Conservation (phyloP, 495 filamentous ascomycete genomes). For the Pyronema domesticum region DNA sequence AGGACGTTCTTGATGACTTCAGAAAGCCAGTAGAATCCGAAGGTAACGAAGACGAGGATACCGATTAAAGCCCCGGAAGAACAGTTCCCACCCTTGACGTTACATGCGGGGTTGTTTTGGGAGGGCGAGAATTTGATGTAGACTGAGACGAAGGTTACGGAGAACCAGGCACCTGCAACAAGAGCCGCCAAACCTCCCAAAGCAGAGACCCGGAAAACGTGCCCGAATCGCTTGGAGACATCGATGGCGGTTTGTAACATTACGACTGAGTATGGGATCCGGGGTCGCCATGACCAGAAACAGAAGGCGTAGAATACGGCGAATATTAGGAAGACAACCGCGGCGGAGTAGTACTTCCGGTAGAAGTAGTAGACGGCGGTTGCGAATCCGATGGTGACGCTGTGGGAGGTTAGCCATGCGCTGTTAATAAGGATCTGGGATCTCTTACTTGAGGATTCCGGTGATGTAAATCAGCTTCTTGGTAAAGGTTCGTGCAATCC, state of each 20-base stretch:
- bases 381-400: constrained; percentile 44
- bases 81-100: constrained; percentile 44
- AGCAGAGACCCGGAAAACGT: constrained; percentile 71
- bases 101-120: constrained; percentile 49
- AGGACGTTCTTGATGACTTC: constrained; percentile 87
- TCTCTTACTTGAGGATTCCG: constrained; percentile 38
- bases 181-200: constrained; percentile 58
- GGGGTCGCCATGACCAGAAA: constrained; percentile 65
- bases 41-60: constrained; percentile 68
- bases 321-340: constrained; percentile 71
- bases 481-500: constrained; percentile 59
- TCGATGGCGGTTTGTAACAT: constrained; percentile 83
- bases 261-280: constrained; percentile 75
- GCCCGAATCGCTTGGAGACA: constrained; percentile 61
- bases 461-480: constrained; percentile 87
- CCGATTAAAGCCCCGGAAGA: constrained; percentile 62
- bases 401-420: constrained; percentile 1
- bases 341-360: constrained; percentile 56
- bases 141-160: constrained; percentile 42
- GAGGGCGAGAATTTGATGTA: constrained; percentile 66
- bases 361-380: constrained; percentile 52
- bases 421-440: neutral
- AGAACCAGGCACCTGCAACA: constrained; percentile 50
- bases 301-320: constrained; percentile 62
- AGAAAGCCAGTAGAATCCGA: constrained; percentile 79